These are phyloP conservation scores for Neurospora sp. DNA, from an alignment of 495 filamentous ascomycete species.

Conservation along the genomic window DNA sequence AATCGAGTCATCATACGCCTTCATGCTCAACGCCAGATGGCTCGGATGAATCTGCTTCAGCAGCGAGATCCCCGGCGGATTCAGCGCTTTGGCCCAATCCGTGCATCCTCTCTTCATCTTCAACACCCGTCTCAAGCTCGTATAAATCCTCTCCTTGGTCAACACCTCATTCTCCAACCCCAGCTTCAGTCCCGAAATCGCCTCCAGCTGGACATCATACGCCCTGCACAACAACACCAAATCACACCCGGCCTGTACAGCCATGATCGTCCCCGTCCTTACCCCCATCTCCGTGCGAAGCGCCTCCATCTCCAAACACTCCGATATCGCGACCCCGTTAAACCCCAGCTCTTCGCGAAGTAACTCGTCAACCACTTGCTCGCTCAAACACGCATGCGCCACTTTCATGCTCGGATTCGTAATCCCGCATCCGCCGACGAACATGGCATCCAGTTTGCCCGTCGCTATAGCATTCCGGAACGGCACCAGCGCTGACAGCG, in stretches of 20 bases:
- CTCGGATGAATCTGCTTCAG: constrained; percentile 70
- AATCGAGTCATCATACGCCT: constrained; percentile 77
- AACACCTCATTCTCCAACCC: constrained; percentile 81
- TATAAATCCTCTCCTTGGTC: constrained; percentile 59
- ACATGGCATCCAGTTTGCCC: constrained; percentile 76
- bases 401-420: constrained; percentile 78
- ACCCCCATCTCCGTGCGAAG: constrained; percentile 85
- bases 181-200: constrained; percentile 72
- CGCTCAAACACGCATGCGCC: constrained; percentile 84
- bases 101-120: constrained; percentile 67
- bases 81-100: constrained; percentile 73
- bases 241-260: constrained; percentile 85
- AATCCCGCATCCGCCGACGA: constrained; percentile 84
- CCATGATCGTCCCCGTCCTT: constrained; percentile 88
- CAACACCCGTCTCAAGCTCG: constrained; percentile 65
- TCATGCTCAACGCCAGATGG: constrained; percentile 67
- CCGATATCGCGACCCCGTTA: constrained; percentile 82
- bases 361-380: constrained; percentile 81
- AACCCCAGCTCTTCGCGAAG: constrained; percentile 75
- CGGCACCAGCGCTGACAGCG: constrained; percentile 70
- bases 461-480: constrained; percentile 78
- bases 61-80: constrained; percentile 60
- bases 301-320: constrained; percentile 93
- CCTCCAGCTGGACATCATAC: constrained; percentile 77
- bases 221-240: constrained; percentile 75